These are phyloP conservation scores for Trametes sp. DNA, from an alignment of 1,284 basidiomycete genomes.

Conservation along the genomic window DNA sequence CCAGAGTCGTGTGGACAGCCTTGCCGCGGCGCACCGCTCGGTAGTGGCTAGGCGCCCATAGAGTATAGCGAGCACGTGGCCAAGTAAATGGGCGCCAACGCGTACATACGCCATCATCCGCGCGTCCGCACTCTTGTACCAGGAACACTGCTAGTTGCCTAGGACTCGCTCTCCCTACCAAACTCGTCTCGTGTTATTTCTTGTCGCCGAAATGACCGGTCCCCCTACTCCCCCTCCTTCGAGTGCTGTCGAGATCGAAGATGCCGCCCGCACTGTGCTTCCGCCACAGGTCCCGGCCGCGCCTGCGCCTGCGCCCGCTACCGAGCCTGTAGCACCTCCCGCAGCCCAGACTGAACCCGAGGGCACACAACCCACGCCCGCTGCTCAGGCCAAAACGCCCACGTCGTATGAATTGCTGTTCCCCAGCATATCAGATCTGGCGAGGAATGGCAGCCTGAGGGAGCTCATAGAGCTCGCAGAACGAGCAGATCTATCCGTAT, in stretches of 20 bases:
- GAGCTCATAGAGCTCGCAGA: constrained; percentile 59
- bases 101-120: constrained; percentile 19
- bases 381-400: constrained; percentile 13
- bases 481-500: constrained; percentile 57
- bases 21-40: constrained; percentile 7
- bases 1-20: constrained; percentile 21
- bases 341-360: constrained; percentile 37
- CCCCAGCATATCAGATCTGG: constrained; percentile 52
- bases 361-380: constrained; percentile 19
- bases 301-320: constrained; percentile 6
- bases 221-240: constrained; percentile 68
- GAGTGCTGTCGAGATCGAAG: constrained; percentile 60
- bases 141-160: too few relatives aligned
- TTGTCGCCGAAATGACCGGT: constrained; percentile 46
- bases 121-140: too few relatives aligned
- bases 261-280: constrained; percentile 41
- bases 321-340: constrained; percentile 17
- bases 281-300: constrained; percentile 27
- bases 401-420: constrained; percentile 43
- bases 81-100: constrained; percentile 19
- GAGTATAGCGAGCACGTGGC: constrained; percentile 18
- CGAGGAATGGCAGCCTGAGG: constrained; percentile 50
- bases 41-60: constrained; percentile 13
- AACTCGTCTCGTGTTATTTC: neutral
- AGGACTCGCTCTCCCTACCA: too few relatives aligned